Evolutionary conservation across 768 basidiomycete species (phyloP), one percentile per base, ranked within the genome.

Genomic region (Tulasnella sp.): DNA sequence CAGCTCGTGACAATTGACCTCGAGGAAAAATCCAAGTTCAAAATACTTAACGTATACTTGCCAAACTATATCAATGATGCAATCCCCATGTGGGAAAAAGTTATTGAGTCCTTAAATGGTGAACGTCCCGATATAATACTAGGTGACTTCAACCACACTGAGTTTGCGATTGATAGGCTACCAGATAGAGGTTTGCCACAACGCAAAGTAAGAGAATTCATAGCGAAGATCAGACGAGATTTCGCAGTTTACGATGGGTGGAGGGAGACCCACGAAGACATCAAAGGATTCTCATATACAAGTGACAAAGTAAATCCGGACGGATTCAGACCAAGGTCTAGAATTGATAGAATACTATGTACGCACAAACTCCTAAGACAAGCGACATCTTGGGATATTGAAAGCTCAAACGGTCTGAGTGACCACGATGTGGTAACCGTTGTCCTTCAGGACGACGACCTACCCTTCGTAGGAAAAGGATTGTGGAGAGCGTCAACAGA

Each of bases 401-500:
- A 7, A 13, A 16, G n/a, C 27, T 50, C 48, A 13, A 13, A 20
- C 7, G 34, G 22, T 4, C 34, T 50, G 31, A 50, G 48, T 40
- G 37, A 50, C n/a, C 48, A 50, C 22, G 48, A 50, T 41, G 9
- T 40, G 5, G 37, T 28, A 19, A 41, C 37, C 15, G 37, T 29
- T 12, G 48, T 39, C 39, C 9, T 50, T 3, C 42, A 16, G n/a
- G 27, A 50, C 25, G 37, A 50, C 5, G 4, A 3, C 19, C n/a
- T 32, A 24, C 48, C 48, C 6, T 16, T 27, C 25, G 13, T 50
- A 8, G 48, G 48, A 5, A 13, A 19, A 7, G 48, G 48, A 5
- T 39, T 24, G 22, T 50, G 48, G 48, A 40, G 31, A 20, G 42
- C 42, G 35, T 25, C 22, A 39, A 24, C 42, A 24, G 48, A 50